Percentiles rank a stretch among this genome's conserved stretches.
phyloP scores from a whole-genome alignment of 2,329 filamentous ascomycete species.

The Aspergillus caelatus region DNA sequence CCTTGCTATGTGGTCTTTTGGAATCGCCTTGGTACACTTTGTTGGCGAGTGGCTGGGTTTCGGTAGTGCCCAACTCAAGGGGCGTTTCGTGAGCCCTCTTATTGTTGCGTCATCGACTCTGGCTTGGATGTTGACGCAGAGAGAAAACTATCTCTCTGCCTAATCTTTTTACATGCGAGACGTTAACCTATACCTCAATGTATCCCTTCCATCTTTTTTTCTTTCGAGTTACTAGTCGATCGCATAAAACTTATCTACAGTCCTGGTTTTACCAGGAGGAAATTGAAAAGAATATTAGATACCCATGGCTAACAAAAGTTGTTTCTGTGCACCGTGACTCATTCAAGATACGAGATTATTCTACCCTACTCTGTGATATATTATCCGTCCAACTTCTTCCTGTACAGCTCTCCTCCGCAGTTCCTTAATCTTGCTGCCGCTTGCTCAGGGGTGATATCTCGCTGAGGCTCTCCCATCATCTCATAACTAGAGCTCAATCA shows the following conservation, averaged over 20 bases:
- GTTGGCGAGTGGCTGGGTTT: constrained; percentile 79
- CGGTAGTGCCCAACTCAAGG: constrained; percentile 69
- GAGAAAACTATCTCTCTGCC: constrained; percentile 35
- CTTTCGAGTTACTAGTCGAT: not conserved
- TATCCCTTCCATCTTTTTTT: not conserved
- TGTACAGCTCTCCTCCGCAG: constrained; percentile 82
- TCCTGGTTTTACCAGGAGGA: not conserved
- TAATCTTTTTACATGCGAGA: constrained; percentile 9
- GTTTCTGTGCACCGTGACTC: not conserved
- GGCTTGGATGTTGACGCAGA: constrained; percentile 66
- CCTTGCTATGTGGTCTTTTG: constrained; percentile 79
- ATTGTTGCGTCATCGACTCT: constrained; percentile 58
- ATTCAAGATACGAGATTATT: constrained; percentile 9
- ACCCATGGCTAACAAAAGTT: constrained; percentile 12
- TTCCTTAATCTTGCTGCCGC: constrained; percentile 75
- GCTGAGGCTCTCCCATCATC: constrained; percentile 94
- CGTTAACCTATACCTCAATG: not conserved
- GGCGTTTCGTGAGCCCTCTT: constrained; percentile 62
- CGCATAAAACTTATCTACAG: not conserved
- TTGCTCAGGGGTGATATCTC: constrained; percentile 97
- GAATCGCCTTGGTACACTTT: constrained; percentile 77
- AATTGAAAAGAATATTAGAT: not conserved
- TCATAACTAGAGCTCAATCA: constrained; percentile 64
- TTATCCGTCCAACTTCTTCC: constrained; percentile 58
- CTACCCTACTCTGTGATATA: not conserved